A percentile compares a stretch with the other conserved stretches of the same genome.
phyloP scores from a whole-genome alignment of 2,329 filamentous ascomycete genomes.

The Dactylonectria macrodidyma region DNA sequence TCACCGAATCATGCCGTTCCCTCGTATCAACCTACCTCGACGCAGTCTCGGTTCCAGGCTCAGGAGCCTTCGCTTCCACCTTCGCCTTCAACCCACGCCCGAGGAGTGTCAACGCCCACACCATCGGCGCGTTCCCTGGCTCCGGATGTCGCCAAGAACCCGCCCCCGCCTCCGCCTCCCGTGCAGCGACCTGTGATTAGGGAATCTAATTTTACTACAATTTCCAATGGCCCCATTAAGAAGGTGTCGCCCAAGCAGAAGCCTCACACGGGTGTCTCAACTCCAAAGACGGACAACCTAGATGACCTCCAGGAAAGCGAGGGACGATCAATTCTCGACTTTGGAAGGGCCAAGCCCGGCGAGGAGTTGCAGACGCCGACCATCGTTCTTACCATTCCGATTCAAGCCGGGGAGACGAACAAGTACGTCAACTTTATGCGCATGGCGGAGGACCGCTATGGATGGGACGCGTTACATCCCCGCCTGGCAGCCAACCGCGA shows the following conservation, averaged over 20 bases:
- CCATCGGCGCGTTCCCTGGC: conserved; percentile 50
- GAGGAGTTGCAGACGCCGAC: conserved; percentile 76
- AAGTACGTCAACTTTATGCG: conserved; percentile 97
- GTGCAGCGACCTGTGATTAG: conserved; percentile 53
- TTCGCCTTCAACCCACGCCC: conserved; percentile 59
- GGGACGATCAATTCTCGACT: conserved; percentile 73
- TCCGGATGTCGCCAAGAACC: conserved; percentile 57
- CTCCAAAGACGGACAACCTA: conserved; percentile 65
- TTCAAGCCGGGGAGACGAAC: conserved; percentile 83
- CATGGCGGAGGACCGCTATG: conserved; percentile 93
- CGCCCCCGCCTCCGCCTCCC: conserved; percentile 53
- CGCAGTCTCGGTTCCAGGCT: conserved; percentile 51
- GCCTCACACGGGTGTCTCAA: conserved; percentile 56
- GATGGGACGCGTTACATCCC: conserved; percentile 94
- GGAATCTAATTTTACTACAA: conserved; percentile 59
- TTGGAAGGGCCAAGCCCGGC: conserved; percentile 71
- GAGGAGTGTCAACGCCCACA: conserved; percentile 52
- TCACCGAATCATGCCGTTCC: conserved; percentile 50
- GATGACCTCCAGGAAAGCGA: conserved; percentile 63
- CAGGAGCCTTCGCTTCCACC: conserved; percentile 59
- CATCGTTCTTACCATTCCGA: conserved; percentile 86
- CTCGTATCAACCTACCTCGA: conserved; percentile 45
- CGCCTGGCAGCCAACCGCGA: conserved; percentile 91
- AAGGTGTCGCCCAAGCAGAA: conserved; percentile 66
- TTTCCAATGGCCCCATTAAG: conserved; percentile 59